These are phyloP conservation scores for Starmerella bombi DNA, from an alignment of 805 yeast genomes.

Conservation along the genomic window DNA sequence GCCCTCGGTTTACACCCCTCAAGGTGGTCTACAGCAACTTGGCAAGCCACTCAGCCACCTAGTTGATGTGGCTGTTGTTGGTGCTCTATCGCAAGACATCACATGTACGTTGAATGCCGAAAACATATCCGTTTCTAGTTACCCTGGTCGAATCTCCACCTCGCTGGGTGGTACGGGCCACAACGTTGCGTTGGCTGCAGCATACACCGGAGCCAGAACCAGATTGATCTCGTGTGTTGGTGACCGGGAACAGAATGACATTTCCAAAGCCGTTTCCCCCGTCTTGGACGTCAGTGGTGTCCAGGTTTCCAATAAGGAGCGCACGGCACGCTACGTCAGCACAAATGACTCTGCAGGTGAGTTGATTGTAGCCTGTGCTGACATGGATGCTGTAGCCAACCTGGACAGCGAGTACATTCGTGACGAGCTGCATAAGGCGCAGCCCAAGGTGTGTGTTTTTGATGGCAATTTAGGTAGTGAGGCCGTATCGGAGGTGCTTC, in stretches of 20 bases:
- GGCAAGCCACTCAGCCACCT: constrained; percentile 2
- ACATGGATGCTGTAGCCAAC: constrained; percentile 57
- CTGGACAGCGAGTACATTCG: constrained; percentile 34
- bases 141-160: constrained; percentile 48
- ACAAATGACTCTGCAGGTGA: constrained; percentile 51
- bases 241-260: constrained; percentile 21
- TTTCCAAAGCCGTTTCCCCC: constrained; percentile 19
- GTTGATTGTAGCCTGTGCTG: constrained; percentile 65
- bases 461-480: constrained; percentile 54
- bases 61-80: constrained; percentile 39
- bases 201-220: constrained; percentile 24
- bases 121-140: constrained; percentile 39
- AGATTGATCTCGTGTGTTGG: constrained; percentile 17
- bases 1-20: constrained; percentile 2
- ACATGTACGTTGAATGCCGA: constrained; percentile 37
- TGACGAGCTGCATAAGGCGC: constrained; percentile 30
- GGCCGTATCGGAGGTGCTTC: constrained; percentile 31
- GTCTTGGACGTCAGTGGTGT: constrained; percentile 32
- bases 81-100: constrained; percentile 66
- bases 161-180: constrained; percentile 77
- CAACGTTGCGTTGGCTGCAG: constrained; percentile 58
- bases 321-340: constrained; percentile 64
- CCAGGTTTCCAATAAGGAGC: constrained; percentile 19
- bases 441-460: constrained; percentile 41
- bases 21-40: constrained; percentile 8